phyloP scores from a whole-genome alignment of 1,139 yeast species.

The Yamadazyma membranifaciens region DNA sequence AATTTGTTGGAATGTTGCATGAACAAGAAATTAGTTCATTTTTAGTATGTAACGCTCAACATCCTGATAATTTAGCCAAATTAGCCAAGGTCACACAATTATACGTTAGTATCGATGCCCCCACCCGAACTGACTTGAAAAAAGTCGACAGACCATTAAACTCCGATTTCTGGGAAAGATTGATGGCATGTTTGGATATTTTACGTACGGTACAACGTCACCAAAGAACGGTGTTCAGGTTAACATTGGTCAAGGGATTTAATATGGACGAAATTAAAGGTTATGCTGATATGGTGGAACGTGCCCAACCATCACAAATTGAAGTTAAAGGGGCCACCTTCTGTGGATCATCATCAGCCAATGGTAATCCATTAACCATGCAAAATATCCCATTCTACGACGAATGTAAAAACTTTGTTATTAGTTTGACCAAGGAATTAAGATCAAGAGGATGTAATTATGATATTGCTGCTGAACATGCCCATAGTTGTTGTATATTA shows the following conservation, averaged over 20 bases:
- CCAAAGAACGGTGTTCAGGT: constrained; percentile 88
- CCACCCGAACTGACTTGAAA: constrained; percentile 75
- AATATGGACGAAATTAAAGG: constrained; percentile 79
- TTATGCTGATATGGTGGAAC: constrained; percentile 85
- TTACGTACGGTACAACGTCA: constrained; percentile 67
- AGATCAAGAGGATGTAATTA: constrained; percentile 63
- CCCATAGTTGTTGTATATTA: constrained; percentile 89
- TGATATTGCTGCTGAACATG: constrained; percentile 92
- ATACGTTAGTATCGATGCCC: constrained; percentile 91
- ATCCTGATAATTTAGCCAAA: constrained; percentile 75
- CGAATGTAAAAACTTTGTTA: constrained; percentile 79
- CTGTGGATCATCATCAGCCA: constrained; percentile 79
- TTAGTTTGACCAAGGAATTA: constrained; percentile 57
- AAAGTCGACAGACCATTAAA: constrained; percentile 86
- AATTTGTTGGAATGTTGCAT: constrained; percentile 77
- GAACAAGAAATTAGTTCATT: constrained; percentile 77
- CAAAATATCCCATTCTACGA: constrained; percentile 93
- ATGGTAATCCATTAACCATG: constrained; percentile 91
- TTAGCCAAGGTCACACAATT: constrained; percentile 81
- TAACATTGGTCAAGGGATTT: constrained; percentile 89
- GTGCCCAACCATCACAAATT: constrained; percentile 82
- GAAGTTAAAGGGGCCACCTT: constrained; percentile 95
- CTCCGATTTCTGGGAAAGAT: constrained; percentile 91
- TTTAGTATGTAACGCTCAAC: constrained; percentile 93
- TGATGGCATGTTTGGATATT: constrained; percentile 77